Conservation (phyloP, 129 eudicot genomes). For the Scalesia atractyloides region DNA sequence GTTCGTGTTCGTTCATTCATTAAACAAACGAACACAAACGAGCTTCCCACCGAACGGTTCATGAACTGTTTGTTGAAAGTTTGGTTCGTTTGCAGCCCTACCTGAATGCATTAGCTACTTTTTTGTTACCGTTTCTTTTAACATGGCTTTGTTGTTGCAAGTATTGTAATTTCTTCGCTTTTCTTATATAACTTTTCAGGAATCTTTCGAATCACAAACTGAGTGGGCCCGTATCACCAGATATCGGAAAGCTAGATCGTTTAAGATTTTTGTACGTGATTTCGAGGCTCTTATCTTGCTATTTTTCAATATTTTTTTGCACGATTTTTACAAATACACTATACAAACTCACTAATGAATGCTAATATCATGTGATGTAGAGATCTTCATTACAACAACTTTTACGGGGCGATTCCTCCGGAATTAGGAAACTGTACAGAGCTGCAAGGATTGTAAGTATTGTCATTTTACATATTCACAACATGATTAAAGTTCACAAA, state of each 20-base stretch:
- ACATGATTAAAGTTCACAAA: not conserved
- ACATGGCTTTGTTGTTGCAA: not conserved
- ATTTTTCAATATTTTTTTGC: constrained; percentile 2
- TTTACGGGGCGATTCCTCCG: constrained; percentile 87
- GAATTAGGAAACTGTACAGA: constrained; percentile 89
- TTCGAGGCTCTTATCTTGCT: constrained; percentile 6
- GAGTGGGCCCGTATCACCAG: constrained; percentile 87
- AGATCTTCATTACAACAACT: constrained; percentile 85
- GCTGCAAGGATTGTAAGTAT: constrained; percentile 86
- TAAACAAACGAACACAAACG: no score
- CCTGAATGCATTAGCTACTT: constrained; percentile 4
- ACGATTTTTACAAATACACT: constrained; percentile 1
- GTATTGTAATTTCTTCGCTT: constrained; percentile 7
- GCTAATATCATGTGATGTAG: constrained; percentile 48
- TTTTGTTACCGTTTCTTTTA: not conserved
- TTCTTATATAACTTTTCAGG: constrained; percentile 44
- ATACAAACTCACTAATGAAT: constrained; percentile 26
- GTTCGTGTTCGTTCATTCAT: no score
- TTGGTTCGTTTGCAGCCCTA: no score
- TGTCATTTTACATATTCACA: constrained; percentile 5
- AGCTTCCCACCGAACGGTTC: no score
- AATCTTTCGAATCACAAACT: constrained; percentile 84
- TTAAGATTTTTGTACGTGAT: constrained; percentile 39
- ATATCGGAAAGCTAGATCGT: constrained; percentile 85
- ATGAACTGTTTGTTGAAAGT: no score